Conservation (phyloP, 345 rosid genomes). For the Eucalyptus globulus region DNA sequence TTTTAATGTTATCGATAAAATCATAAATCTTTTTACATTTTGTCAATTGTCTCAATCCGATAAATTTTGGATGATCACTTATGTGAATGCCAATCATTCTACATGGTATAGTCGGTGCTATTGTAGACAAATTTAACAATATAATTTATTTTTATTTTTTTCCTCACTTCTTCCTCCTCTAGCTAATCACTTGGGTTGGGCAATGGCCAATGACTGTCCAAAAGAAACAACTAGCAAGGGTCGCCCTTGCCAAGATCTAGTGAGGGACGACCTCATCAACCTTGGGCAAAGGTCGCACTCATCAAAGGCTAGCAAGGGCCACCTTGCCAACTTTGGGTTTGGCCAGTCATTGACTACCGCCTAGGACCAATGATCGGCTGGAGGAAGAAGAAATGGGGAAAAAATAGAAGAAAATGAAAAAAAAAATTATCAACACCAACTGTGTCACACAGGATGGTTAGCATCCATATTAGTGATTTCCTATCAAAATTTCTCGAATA, state of each 20-base stretch:
- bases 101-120: accelerated
- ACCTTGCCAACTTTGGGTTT: neutral
- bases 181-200: neutral
- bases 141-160: no score
- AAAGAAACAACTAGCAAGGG: neutral
- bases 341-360: accelerated
- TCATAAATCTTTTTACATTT: neutral
- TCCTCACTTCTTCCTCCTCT: no score
- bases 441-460: accelerated
- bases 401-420: no score
- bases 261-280: no score
- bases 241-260: accelerated
- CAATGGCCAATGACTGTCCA: neutral
- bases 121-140: neutral
- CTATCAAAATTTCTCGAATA: accelerated
- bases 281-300: no score
- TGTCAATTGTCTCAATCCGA: no score
- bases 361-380: accelerated
- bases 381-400: neutral
- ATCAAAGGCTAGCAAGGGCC: no score
- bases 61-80: accelerated
- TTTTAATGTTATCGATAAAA: no score
- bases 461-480: no score
- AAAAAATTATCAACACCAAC: no score
- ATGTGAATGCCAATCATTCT: no score